phyloP scores from a whole-genome alignment of 371 early-diverging fungal genomes.

The Fennellomyces sp. region DNA sequence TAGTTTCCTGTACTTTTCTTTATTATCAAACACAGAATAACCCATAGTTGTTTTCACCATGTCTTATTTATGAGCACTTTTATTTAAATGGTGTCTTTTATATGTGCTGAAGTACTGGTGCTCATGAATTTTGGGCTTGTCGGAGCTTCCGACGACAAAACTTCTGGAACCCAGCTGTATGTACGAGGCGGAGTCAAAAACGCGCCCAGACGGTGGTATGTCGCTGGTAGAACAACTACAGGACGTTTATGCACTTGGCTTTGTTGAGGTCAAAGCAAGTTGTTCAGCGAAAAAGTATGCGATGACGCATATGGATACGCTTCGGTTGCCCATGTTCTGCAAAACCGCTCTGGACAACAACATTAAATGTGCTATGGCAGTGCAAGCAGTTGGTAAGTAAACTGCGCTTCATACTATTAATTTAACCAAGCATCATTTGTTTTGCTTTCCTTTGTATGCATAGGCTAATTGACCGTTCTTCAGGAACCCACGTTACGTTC shows the following conservation, averaged over 20 bases:
- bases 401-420: neutral
- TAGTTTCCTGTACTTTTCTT: no score
- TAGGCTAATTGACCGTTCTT: neutral
- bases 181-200: neutral
- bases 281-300: constrained; percentile 1
- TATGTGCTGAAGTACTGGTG: no score
- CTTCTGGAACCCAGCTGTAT: no score
- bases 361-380: constrained; percentile 15
- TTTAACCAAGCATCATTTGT: no score
- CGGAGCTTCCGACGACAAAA: no score
- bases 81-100: no score
- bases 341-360: constrained; percentile 20
- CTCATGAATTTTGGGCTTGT: no score
- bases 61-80: no score
- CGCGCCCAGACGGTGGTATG: constrained; percentile 12
- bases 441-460: no score
- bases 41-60: no score
- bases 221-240: neutral
- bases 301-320: constrained; percentile 19
- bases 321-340: constrained; percentile 15
- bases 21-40: no score
- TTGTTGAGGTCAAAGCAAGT: constrained; percentile 17
- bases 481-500: neutral
- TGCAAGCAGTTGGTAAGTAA: constrained; percentile 23
- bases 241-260: constrained; percentile 16